Evolutionary conservation across 148 eudicot genomes (phyloP).

Genomic region (Silene conica): DNA sequence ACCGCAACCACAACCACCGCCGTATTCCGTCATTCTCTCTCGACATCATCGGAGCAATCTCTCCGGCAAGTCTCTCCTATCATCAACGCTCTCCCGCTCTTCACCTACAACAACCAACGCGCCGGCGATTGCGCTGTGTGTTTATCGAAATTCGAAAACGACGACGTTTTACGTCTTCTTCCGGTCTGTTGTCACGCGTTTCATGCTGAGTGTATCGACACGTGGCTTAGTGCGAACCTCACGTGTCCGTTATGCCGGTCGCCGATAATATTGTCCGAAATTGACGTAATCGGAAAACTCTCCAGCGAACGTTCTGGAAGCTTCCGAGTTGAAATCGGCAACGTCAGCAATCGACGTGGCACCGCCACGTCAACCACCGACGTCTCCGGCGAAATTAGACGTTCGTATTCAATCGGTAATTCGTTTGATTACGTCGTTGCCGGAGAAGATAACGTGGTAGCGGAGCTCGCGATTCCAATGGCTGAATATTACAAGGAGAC

Average conservation of each 20-base stretch:
- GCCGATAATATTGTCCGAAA: constrained; percentile 44
- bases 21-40: neutral
- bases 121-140: constrained; percentile 85
- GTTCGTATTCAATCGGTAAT: constrained; percentile 64
- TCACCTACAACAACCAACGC: constrained; percentile 47
- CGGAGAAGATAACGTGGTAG: constrained; percentile 28
- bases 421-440: constrained; percentile 60
- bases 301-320: constrained; percentile 25
- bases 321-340: constrained; percentile 77
- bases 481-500: constrained; percentile 30
- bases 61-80: constrained; percentile 20
- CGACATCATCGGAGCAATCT: constrained; percentile 2
- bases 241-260: constrained; percentile 91
- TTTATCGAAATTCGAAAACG: constrained; percentile 62
- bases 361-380: neutral
- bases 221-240: constrained; percentile 60
- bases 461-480: constrained; percentile 28
- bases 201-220: constrained; percentile 71
- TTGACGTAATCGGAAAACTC: constrained; percentile 23
- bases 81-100: constrained; percentile 56
- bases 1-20: neutral
- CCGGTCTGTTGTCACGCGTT: constrained; percentile 92
- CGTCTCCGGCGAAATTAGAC: constrained; percentile 29
- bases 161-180: constrained; percentile 67
- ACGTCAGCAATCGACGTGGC: constrained; percentile 51